Base-by-base conservation (phyloP, 2,329 filamentous ascomycete genomes). In the Penicillium sp. region DNA sequence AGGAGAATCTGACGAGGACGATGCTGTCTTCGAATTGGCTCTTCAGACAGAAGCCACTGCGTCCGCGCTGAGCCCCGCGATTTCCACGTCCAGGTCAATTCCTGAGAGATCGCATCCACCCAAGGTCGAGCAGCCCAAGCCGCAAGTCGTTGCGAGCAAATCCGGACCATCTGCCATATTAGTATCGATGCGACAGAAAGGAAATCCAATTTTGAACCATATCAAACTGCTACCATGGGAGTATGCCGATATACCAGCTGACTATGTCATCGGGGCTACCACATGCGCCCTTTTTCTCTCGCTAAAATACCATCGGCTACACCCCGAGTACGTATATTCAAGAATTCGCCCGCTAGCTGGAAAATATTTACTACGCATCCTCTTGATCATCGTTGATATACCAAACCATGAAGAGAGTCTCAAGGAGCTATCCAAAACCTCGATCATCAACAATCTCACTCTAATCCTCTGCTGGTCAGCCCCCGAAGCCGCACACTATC, bases 301-400 rank as follows among this genome's bases (percentile, higher is more conserved):
- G 52, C 85, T 99, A 58, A 99, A 98, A 78, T 99, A 99, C 78
- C 95, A 99, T 78, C 92, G 94, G 30, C 85, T 99, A 56, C 95
- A 99, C 74, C 95, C 95, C 0, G 95, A 99, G 78, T 99, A 99
- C 81, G 92, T 99, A 71, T 98, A 98, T 81, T 93, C 90, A 26
- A 90, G 95, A 61, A 96, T 99, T 69, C 90, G 91, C 56, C 88
- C 89, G 53, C 83, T 99, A 5, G 91, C 91, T 56, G 91, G 91
- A 55, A 92, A 91, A 78, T 98, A 96, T 80, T 90, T 89, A 67
- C 85, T 99, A 21, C 91, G 95, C 52, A 85, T 99, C 56, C 81
- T 99, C 30, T 85, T 99, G 53, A 89, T 90, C 21, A 93, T 98
- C 87, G 93, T 98, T 29, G 95, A 99, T 76, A 97, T 99, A 56